Evolutionary conservation across 1,284 basidiomycete genomes (phyloP), one percentile per base, ranked within the genome.

Genomic region (Malassezia sympodialis): DNA sequence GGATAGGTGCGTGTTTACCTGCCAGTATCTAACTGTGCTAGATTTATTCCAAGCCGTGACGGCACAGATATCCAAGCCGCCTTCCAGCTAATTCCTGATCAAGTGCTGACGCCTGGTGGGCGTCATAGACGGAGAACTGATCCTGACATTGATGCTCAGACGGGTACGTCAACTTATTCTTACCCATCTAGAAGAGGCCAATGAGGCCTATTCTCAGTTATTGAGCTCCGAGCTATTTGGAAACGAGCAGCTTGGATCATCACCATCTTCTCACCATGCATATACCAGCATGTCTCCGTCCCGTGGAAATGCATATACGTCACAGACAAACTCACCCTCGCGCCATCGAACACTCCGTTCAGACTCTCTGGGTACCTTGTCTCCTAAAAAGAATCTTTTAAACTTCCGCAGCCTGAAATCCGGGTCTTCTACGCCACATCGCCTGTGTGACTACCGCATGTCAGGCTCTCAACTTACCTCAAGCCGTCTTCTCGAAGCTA

Each of bases 11-110:
- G 49, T 53, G 19, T 15, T n/a, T 32, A 10, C 10, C 27, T 12
- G 19, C 2, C 1, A 5, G 4, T 4, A 32, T 17, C 44, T 45
- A 17, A 52, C 51, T 31, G 24, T 43, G 8, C 17, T 23, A 52
- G 79, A 21, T 81, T 80, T 67, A 81, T 81, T 46, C 80, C 80
- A 8, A 78, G 72, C 39, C 68, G 80, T 37, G 79, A 80, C 26
- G 78, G 77, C 0, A 63, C 75, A 8, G 79, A 81, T 55, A 61
- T 80, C 12, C 75, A 79, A 44, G 77, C 79, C 0, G 76, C 78
- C 1, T 81, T 78, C 59, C 76, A 78, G 50, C 71, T 81, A 17
- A 73, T 79, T 8, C 69, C 75, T 1, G 78, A 78, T 21, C 68
- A 66, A 23, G 68, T 67, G 42, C 53, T 65, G 4, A 64, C 73